Conservation (phyloP, 2,329 filamentous ascomycete species). For the Alternaria consortialis region DNA sequence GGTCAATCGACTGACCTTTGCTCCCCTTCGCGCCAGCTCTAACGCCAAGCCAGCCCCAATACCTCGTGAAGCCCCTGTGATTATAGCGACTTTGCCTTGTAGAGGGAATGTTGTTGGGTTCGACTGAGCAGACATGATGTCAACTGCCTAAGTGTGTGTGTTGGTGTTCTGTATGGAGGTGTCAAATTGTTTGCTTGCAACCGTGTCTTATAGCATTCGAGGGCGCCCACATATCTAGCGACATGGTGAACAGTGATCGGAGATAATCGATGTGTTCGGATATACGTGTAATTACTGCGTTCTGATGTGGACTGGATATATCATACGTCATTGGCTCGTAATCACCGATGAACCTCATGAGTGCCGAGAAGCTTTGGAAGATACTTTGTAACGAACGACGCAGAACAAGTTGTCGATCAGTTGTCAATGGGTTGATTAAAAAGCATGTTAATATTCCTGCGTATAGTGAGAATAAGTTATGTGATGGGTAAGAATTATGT, state of each 20-base stretch:
- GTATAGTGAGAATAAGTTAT: background rate
- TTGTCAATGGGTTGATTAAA: background rate
- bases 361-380: slow-evolving; percentile 17
- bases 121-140: slow-evolving; percentile 25
- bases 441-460: background rate
- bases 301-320: background rate
- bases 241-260: background rate
- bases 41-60: slow-evolving; percentile 60
- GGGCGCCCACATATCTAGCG: background rate
- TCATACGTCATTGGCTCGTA: slow-evolving; percentile 7
- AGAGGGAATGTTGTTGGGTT: slow-evolving; percentile 27
- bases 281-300: background rate
- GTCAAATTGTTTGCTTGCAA: background rate
- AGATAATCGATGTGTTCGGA: background rate
- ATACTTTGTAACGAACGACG: background rate
- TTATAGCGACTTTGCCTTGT: slow-evolving; percentile 55
- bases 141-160: background rate
- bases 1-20: slow-evolving; percentile 45
- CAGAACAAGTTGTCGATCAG: background rate
- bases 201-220: background rate
- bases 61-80: slow-evolving; percentile 61
- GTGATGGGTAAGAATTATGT: slow-evolving; percentile 10
- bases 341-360: slow-evolving; percentile 13
- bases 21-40: slow-evolving; percentile 59
- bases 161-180: background rate